Evolutionary conservation across 164 flowering plant genomes (phyloP), one percentile per base, ranked within the genome.

Genomic region (Nelumbo lutea): DNA sequence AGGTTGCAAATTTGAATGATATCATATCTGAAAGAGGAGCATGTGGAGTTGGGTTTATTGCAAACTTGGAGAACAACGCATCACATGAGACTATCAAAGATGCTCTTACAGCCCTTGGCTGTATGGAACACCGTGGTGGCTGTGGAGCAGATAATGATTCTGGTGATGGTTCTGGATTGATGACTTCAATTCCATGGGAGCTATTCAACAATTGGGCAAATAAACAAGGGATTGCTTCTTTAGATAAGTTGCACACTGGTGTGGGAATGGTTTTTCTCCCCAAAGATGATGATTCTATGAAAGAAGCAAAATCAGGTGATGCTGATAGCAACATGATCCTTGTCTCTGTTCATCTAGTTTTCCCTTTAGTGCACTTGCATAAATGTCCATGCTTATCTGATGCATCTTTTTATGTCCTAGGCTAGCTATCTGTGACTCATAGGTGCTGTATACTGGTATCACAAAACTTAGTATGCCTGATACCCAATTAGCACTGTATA

Each of bases 61-160:
- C 99, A 45, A 82, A 96, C 78, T 76, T 96, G 77, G 92, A 90
- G 4, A 93, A 93, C 68, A 86, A 85, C 69, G 85, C 87, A 61
- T 87, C 96, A 46, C 90, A 93, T 78, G 81, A 73, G 61, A 84
- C 87, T 67, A 72, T 96, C 57, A 82, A 82, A 73, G 96, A 93
- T 83, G 98, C 99, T 66, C 91, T 96, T 61, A 79, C 82, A 68
- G 98, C 99, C 65, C 92, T 96, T 76, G 88, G 98, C 57, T 96
- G 99, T 81, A 96, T 96, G 99, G 99, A 96, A 80, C 99, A 96
- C 78, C 98, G 99, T 68, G 99, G 98, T 15, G 99, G 99, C n/a
- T 93, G 99, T 83, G 96, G 98, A 73, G 97, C 99, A 56, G 99
- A 96, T 77, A 93, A 96, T 81, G 99, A 96, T 74, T 96, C 99